Evolutionary conservation across 805 yeast species (phyloP).

Genomic region (Debaryomyces prosopidis): DNA sequence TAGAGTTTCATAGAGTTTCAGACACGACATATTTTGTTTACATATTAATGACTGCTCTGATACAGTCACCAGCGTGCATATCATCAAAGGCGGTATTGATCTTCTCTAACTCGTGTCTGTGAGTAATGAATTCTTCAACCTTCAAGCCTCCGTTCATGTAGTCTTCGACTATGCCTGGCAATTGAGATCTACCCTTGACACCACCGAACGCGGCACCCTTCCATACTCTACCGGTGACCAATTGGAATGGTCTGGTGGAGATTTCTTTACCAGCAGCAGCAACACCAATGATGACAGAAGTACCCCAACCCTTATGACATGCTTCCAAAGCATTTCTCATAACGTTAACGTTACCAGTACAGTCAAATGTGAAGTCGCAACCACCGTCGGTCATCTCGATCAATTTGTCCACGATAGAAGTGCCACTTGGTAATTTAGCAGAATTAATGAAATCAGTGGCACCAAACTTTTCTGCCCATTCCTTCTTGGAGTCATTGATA

Average conservation of each 20-base stretch:
- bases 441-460: constrained; percentile 96
- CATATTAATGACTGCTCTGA: constrained; percentile 81
- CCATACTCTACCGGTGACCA: constrained; percentile 99
- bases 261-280: constrained; percentile 99
- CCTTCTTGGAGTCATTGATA: constrained; percentile 78
- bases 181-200: constrained; percentile 94
- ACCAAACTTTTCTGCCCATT: constrained; percentile 87
- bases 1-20: too few species aligned
- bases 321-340: constrained; percentile 97
- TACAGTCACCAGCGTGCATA: constrained; percentile 91
- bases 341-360: constrained; percentile 94
- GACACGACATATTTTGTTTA: constrained; percentile 8
- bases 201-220: constrained; percentile 99
- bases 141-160: constrained; percentile 78
- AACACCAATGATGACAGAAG: constrained; percentile 92
- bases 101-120: constrained; percentile 72
- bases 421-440: constrained; percentile 67
- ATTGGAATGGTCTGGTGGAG: constrained; percentile 96
- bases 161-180: constrained; percentile 86
- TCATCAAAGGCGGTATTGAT: constrained; percentile 92
- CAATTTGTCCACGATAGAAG: constrained; percentile 76
- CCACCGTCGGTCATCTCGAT: constrained; percentile 96
- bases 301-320: constrained; percentile 99
- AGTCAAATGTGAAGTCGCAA: constrained; percentile 92
- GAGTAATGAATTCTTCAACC: constrained; percentile 95